Base-by-base conservation (phyloP, 2,329 filamentous ascomycete genomes). In the Talaromyces sp. region DNA sequence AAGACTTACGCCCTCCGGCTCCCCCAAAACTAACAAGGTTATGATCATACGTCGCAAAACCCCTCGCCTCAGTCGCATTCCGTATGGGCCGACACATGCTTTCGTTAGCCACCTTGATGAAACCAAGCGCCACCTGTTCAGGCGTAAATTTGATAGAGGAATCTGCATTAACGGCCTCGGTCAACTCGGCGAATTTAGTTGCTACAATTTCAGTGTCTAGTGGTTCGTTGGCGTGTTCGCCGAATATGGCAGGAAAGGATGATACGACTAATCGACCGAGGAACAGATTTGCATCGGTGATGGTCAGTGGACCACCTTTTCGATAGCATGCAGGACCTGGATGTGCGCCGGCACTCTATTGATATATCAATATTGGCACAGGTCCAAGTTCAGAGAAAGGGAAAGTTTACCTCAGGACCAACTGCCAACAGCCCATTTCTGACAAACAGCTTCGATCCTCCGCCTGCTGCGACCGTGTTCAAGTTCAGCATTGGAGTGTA, bases 201-300 rank as follows among this genome's bases (percentile, higher is more conserved):
- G 85, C 83, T 69, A 90, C 93, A 0, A 89, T 89, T 54, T 87
- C 81, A 1, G 84, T 78, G 71, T 96, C 92, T 1, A 96, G 74
- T 0, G 85, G 88, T 72, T 95, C 85, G 61, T 95, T 82, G 70
- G 96, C 92, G 52, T 91, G 88, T 72, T 89, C 87, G 47, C 92
- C 92, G 69, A 96, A 96, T 60, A 96, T 96, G 71, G 91, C 92
- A 0, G 93, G 93, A 70, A 97, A 97, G 80, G 93, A 96, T 64
- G 95, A 90, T 0, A 92, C 91, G 0, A 96, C 76, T 3, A 96
- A 78, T 44, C 93, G 84, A 0, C 93, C 92, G 0, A 96, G 84
- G 68, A 91, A 91, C 3, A 96, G 75, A 67, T 96, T 96, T 1
- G 92, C 92, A 71, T 97, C 92, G 0, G 92, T 97, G 17, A 97